Percentiles rank a stretch among this genome's conserved stretches.
phyloP scores from a whole-genome alignment of 495 filamentous ascomycete species.

The Rusavskia elegans region DNA sequence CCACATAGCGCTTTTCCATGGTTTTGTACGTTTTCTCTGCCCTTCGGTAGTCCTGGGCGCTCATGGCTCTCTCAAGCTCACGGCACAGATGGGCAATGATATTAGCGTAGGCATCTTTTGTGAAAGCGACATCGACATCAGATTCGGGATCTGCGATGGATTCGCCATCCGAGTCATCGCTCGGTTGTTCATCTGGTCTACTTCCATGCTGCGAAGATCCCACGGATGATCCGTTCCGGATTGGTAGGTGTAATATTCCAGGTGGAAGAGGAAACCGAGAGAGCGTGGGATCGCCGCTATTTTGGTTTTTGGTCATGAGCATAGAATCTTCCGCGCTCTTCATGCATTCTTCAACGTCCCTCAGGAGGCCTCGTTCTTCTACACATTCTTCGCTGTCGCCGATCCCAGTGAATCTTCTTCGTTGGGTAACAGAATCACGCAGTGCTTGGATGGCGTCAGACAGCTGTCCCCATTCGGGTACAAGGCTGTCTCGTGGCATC shows the following conservation, averaged over 20 bases:
- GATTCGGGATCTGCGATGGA: slow-evolving; percentile 10
- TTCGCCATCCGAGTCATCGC: slow-evolving; percentile 6
- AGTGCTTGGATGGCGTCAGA: slow-evolving; percentile 3
- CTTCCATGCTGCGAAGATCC: background rate
- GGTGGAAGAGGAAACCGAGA: background rate
- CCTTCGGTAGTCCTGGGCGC: slow-evolving; percentile 1
- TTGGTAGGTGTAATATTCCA: background rate
- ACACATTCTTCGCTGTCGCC: background rate
- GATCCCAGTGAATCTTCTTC: slow-evolving; percentile 1
- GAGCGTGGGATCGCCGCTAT: slow-evolving; percentile 1
- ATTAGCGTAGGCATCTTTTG: slow-evolving; percentile 6
- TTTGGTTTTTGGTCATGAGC: background rate
- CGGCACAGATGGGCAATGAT: slow-evolving; percentile 3
- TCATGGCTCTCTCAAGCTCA: slow-evolving; percentile 2
- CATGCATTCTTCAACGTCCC: slow-evolving; percentile 7
- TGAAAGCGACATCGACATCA: slow-evolving; percentile 7
- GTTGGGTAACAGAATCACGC: slow-evolving; percentile 1
- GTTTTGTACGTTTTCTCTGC: slow-evolving; percentile 3
- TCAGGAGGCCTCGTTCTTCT: slow-evolving; percentile 4
- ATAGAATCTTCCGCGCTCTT: slow-evolving; percentile 5
- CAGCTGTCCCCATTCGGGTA: background rate
- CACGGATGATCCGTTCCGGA: background rate
- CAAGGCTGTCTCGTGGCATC: slow-evolving; percentile 1
- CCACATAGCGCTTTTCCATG: slow-evolving; percentile 7
- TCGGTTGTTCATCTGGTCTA: slow-evolving; percentile 1